Evolutionary conservation across 768 basidiomycete genomes (phyloP).

Genomic region (Kwoniella dejecticola): DNA sequence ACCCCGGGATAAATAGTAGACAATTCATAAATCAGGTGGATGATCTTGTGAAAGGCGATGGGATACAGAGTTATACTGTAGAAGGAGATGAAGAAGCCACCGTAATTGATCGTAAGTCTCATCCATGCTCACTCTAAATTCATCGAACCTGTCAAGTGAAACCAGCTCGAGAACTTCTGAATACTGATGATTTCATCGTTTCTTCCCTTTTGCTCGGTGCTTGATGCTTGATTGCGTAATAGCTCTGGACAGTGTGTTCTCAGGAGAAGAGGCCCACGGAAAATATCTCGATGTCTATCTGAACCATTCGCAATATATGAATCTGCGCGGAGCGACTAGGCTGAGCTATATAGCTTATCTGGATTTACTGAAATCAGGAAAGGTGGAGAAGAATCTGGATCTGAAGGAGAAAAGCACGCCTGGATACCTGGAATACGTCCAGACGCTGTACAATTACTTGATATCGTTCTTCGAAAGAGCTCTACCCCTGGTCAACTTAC

Average conservation of each 20-base stretch:
- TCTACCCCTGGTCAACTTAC: constrained; percentile 77
- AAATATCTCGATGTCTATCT: constrained; percentile 91
- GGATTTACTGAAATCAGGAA: constrained; percentile 73
- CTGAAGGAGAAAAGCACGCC: constrained; percentile 49
- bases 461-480: constrained; percentile 82
- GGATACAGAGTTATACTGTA: constrained; percentile 68
- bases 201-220: not conserved
- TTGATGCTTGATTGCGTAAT: not conserved
- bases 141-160: too few relatives aligned
- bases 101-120: constrained; percentile 68
- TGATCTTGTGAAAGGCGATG: constrained; percentile 59
- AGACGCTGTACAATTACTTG: constrained; percentile 76
- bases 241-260: constrained; percentile 67
- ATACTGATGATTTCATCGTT: not conserved
- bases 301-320: constrained; percentile 84
- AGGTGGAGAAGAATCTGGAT: constrained; percentile 58
- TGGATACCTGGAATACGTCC: constrained; percentile 70
- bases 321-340: constrained; percentile 74
- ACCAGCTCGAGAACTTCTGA: too few relatives aligned
- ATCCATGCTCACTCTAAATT: too few relatives aligned
- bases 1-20: constrained; percentile 77
- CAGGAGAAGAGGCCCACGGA: constrained; percentile 93
- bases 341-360: constrained; percentile 91
- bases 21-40: constrained; percentile 80
- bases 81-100: constrained; percentile 67